phyloP scores from a whole-genome alignment of 306 rosid species.

The Cajanus cajan region DNA sequence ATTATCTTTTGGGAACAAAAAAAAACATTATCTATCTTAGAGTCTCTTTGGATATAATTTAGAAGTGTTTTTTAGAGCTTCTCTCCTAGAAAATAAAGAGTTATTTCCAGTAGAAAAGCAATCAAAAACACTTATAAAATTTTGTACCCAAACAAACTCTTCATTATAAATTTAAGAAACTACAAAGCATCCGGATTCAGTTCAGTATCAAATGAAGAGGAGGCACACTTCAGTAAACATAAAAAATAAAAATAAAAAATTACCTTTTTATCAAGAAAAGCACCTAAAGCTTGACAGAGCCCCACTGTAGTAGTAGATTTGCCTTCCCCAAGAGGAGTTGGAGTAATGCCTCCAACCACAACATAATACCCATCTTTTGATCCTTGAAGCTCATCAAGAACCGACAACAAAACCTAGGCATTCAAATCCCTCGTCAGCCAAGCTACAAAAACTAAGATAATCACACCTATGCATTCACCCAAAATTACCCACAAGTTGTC shows the following conservation, averaged over 20 bases:
- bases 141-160: too few relatives aligned
- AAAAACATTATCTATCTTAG: background rate
- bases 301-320: conserved; percentile 99
- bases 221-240: background rate
- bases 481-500: background rate
- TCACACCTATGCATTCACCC: background rate
- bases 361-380: conserved; percentile 80
- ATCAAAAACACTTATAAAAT: too few relatives aligned
- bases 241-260: background rate
- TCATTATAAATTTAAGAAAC: background rate
- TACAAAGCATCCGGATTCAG: background rate
- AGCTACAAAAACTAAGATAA: background rate
- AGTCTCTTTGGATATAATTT: too few relatives aligned
- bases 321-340: conserved; percentile 98
- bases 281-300: conserved; percentile 98
- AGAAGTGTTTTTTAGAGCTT: too few relatives aligned
- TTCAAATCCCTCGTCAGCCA: background rate
- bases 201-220: background rate
- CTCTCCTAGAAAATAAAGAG: too few relatives aligned
- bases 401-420: conserved; percentile 81
- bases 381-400: conserved; percentile 67
- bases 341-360: conserved; percentile 98
- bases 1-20: background rate
- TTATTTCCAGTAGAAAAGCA: too few relatives aligned
- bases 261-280: conserved; percentile 95